Evolutionary conservation across 352 stramenopile species (phyloP), one percentile per base, ranked within the genome.

Genomic region (Globisporangium lucens): DNA sequence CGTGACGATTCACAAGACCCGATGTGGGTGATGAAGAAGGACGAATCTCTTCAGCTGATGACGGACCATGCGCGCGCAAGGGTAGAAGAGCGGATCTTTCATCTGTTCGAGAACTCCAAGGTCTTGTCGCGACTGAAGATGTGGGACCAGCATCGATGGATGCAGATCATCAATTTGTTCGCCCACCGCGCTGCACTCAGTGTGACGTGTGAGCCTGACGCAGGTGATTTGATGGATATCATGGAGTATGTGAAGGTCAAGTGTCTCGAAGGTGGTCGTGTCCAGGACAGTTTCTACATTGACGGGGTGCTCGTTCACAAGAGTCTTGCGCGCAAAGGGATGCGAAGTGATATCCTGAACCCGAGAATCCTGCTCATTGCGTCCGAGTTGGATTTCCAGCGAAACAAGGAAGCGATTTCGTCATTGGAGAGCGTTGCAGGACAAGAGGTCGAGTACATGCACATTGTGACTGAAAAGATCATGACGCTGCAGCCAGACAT

Each of bases 371-470:
- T 96, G n/a, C 63, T 96, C 38, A 89, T 96, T 35, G 89, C 87
- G 22, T 94, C 89, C 9, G 77, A 82, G 27, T 72, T 96, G 20
- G 89, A 96, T 56, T 96, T 94, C 35, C 89, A 96, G 66, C 82
- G 87, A 46, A 89, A 91, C 59, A 94, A 93, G 61, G 85, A 94
- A 43, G 82, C 74, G 4, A 92, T 96, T 22, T 86, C 87, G 24
- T 94, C 87, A 13, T 67, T 96, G 27, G 89, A 96, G 67, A 90
- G 81, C 63, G 89, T 96, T 30, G 89, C 87, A 0, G 77, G 77
- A 1, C 87, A 95, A 78, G 89, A 96, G 80, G 75, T 93, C 36
- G 89, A 96, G 76, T 96, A 96, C 70, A 96, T 96, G 89, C 87
- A 94, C 60, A 92, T 96, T 12, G 86, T 93, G n/a, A 87, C 83